Evolutionary conservation across 441 rosid genomes (phyloP), one percentile per base, ranked within the genome.

Genomic region (Erodium texanum): DNA sequence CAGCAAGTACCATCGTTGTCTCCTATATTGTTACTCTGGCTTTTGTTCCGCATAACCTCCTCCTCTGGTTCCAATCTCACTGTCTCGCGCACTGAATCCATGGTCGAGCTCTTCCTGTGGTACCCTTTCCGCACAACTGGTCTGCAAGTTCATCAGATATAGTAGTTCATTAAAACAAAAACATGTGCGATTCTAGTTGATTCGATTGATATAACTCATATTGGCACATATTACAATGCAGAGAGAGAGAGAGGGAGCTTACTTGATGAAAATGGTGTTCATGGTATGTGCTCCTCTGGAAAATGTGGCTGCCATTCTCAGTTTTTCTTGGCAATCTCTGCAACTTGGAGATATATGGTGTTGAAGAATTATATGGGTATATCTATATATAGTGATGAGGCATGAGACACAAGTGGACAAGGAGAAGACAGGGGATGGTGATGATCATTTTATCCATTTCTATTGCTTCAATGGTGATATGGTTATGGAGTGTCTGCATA

Each of bases 201-300:
- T n/a, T 15, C 58, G n/a, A 50, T 11, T 15, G 52, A 43, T 36
- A 36, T n/a, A n/a, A n/a, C n/a, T n/a, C n/a, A n/a, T n/a, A n/a
- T n/a, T n/a, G n/a, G 1, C 6, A 29, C 3, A 29, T 41, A 41
- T 41, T 9, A 10, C 3, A 3, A 43, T 43, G 15, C 15, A 50
- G 6, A 3, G 50, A 50, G 6, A 3, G 58, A 50, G 20, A 15
- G 20, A 2, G 58, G 14, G 58, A 27, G 34, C 56, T 76, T 76
- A 71, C 81, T 78, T 82, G 75, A 76, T 62, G 65, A 81, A 68
- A 64, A 74, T 74, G 71, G 75, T 74, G 19, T 76, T 80, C 72
- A 75, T 56, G 75, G 79, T 68, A 45, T 76, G 80, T 34, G 81
- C 74, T 61, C 80, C 83, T 75, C 80, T 79, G 7, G 80, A 29